Conservation (phyloP, 1,284 basidiomycete species). For the Marasmius sp. region DNA sequence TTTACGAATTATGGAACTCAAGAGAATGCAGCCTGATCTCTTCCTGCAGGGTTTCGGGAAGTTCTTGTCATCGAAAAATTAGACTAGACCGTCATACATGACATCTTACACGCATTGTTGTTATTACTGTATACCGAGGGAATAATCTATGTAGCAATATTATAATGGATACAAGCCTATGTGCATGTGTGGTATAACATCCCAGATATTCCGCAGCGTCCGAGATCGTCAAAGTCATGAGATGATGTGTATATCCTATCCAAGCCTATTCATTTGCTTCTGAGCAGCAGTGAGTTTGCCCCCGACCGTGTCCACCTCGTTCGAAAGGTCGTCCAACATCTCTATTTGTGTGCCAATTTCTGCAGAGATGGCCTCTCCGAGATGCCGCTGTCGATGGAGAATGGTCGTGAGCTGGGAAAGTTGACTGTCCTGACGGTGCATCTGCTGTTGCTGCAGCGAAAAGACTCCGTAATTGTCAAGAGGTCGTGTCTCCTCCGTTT, state of each 20-base stretch:
- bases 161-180: slow-evolving; percentile 13
- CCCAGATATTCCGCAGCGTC: neutral
- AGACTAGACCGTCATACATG: slow-evolving; percentile 6
- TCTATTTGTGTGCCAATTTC: slow-evolving; percentile 89
- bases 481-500: slow-evolving; percentile 85
- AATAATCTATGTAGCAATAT: slow-evolving; percentile 1
- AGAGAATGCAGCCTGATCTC: slow-evolving; percentile 10
- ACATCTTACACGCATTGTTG: neutral
- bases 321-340: slow-evolving; percentile 76
- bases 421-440: slow-evolving; percentile 84
- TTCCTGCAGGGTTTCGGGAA: slow-evolving; percentile 53
- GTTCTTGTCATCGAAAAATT: slow-evolving; percentile 35
- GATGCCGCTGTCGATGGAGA: slow-evolving; percentile 81
- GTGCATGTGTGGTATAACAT: neutral
- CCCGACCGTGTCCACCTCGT: slow-evolving; percentile 74
- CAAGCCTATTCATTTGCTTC: slow-evolving; percentile 77
- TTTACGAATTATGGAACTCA: slow-evolving; percentile 1
- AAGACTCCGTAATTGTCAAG: slow-evolving; percentile 83
- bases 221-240: slow-evolving; percentile 1
- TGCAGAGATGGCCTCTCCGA: slow-evolving; percentile 85
- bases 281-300: slow-evolving; percentile 78
- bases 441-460: slow-evolving; percentile 77
- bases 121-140: neutral
- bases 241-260: slow-evolving; percentile 30
- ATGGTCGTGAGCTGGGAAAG: slow-evolving; percentile 79